Conservation (phyloP, 257 asterid species). For the Thymus quinquecostatus region DNA sequence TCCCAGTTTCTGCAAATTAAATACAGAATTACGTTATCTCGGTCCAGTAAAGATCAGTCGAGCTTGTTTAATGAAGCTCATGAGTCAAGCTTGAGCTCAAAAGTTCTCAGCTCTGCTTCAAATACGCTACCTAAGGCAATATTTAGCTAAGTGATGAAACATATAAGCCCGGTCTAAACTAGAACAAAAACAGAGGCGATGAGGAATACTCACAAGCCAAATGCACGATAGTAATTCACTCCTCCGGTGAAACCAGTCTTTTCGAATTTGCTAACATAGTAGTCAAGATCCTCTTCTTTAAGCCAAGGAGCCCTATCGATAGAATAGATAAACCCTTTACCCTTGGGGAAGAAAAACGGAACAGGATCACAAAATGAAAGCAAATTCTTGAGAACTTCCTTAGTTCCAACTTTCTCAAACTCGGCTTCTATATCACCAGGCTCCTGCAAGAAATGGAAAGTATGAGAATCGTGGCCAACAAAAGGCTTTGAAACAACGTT, state of each 20-base stretch:
- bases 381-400: conserved; percentile 42
- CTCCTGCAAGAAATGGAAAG: conserved; percentile 47
- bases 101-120: neutral
- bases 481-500: neutral
- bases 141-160: neutral
- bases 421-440: conserved; percentile 79
- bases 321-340: conserved; percentile 49
- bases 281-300: conserved; percentile 62
- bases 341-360: conserved; percentile 59
- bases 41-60: neutral
- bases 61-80: too few relatives aligned
- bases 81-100: neutral
- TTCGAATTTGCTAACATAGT: conserved; percentile 43
- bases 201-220: conserved; percentile 44
- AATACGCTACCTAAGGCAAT: neutral
- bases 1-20: conserved; percentile 62
- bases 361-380: conserved; percentile 50
- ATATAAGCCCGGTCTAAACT: neutral
- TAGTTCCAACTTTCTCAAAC: conserved; percentile 36
- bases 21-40: neutral
- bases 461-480: neutral
- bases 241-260: too few relatives aligned
- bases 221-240: conserved; percentile 58
- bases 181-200: neutral
- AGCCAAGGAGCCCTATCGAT: conserved; percentile 60